Evolutionary conservation across 2,329 filamentous ascomycete genomes (phyloP), one percentile per base, ranked within the genome.

Genomic region (Aschersonia sp.): DNA sequence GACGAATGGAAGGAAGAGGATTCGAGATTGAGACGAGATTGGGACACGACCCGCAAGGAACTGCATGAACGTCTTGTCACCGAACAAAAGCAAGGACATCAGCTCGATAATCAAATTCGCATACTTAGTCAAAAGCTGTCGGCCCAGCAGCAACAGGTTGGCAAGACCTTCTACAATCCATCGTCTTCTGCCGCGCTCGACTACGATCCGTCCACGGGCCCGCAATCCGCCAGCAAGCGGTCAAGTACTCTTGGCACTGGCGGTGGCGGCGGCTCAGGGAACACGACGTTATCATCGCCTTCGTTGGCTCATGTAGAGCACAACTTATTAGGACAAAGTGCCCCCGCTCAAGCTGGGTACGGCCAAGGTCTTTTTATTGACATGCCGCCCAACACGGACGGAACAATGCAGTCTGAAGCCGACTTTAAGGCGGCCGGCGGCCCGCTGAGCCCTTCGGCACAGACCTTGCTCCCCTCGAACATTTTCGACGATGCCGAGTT

Each of bases 401-500:
- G 67, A 51, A 55, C 70, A 51, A 56, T 61, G 8, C 69, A 80
- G 47, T 77, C 76, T 5, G 81, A 84, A 32, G 73, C 77, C 2
- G 80, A 83, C 14, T 65, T 82, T 5, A 76, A 77, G 49, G 71
- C 71, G 4, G 74, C 72, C 14, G 79, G 77, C 31, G 84, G 83
- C 2, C 83, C 83, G 1, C 76, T 90, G 60, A 89, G 84, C 55
- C 86, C 86, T 2, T 84, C 83, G 4, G 86, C 85, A 2, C 80
- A 83, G 31, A 75, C 81, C 12, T 69, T 90, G 4, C 66, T 94
- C 12, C 86, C 86, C 0, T 84, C 84, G 5, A 70, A 68, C n/a
- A 74, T 76, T 50, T 68, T 77, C 51, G 79, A 83, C 46, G 81
- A 84, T 53, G 60, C 54, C n/a, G 80, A 82, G 44, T 43, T 32